Evolutionary conservation across 805 yeast species (phyloP), one percentile per base, ranked within the genome.

Genomic region (Myxozyma nipponensis): DNA sequence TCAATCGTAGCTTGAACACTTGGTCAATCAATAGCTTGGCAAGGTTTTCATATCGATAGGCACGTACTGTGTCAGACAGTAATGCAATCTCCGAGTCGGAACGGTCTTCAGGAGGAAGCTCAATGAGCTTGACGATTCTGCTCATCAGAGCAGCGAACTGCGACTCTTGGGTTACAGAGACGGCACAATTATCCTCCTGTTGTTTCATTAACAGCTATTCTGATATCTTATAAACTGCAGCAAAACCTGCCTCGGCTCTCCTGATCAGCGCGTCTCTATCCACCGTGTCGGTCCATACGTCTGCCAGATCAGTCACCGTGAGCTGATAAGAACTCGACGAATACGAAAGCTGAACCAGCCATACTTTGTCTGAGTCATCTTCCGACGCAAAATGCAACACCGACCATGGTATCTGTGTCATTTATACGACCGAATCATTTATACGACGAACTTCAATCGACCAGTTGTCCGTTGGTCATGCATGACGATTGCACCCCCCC

Each of bases 241-340:
- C 13, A 2, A 10, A 13, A 49, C 37, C 30, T 42, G 42, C 55
- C 13, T 35, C 13, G 13, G 56, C 57, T 13, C 56, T 49, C 4
- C 19, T 21, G 5, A 36, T 21, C 4, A 54, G 47, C 7, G 44
- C 47, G 4, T 28, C 36, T 35, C 25, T 26, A 10, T 42, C 26
- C 3, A 41, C 46, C 18, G 28, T 6, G 30, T 54, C 58, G 28
- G 37, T 24, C 57, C 57, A 54, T 15, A 39, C n/a, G 13, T 25
- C 38, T 10, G 35, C 25, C 22, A 54, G 48, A 44, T 54, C 58
- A 35, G 58, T 52, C 18, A 54, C 52, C 6, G 21, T 34, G 5
- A 53, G 44, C 6, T 49, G 37, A 32, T 53, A 53, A 10, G 43
- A 24, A 25, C 17, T 23, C n/a, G 15, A 17, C 38, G 38, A 7